Evolutionary conservation across 2,329 filamentous ascomycete genomes (phyloP), one percentile per base, ranked within the genome.

Genomic region (Colletotrichum australisinense): DNA sequence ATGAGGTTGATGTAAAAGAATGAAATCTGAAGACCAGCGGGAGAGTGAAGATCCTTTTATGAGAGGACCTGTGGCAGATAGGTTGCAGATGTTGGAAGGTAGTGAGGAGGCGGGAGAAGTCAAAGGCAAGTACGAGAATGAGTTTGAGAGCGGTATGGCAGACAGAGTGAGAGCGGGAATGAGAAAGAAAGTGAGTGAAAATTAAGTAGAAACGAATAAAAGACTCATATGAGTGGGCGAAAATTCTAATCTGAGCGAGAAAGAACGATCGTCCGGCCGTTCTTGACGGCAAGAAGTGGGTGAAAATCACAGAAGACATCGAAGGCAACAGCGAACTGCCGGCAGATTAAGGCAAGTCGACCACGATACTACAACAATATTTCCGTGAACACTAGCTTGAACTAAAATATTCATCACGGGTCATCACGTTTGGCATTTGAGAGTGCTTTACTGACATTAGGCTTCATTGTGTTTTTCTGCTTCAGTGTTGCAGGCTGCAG

Each of bases 381-480:
- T n/a, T 6, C 19, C 19, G 4, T 22, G 7, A 9, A 9, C 42
- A 8, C 19, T 19, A n/a, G 19, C 8, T 49, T 9, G 19, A 5
- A 49, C 8, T 49, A 3, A 49, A 9, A 9, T 19, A n/a, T 9
- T 0, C 4, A n/a, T n/a, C 4, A 49, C 19, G 38, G 14, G 14
- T 5, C 3, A 19, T 49, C 5, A 49, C 6, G 42, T 6, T 1
- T 2, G 0, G 7, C 2, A n/a, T 19, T 2, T 9, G 3, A 19
- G 19, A 19, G 8, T 49, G 32, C 32, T 0, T 35, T 12, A 49
- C 8, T 9, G 19, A 49, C 8, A n/a, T n/a, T 11, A 7, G 1
- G 1, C 42, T 49, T 49, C 5, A 0, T 49, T n/a, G 1, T 19
- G 8, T 49, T 4, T 19, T 11, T 4, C 42, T 49, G 7, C 42